phyloP scores from a whole-genome alignment of 129 eudicot genomes.

The Artemisia argyi region DNA sequence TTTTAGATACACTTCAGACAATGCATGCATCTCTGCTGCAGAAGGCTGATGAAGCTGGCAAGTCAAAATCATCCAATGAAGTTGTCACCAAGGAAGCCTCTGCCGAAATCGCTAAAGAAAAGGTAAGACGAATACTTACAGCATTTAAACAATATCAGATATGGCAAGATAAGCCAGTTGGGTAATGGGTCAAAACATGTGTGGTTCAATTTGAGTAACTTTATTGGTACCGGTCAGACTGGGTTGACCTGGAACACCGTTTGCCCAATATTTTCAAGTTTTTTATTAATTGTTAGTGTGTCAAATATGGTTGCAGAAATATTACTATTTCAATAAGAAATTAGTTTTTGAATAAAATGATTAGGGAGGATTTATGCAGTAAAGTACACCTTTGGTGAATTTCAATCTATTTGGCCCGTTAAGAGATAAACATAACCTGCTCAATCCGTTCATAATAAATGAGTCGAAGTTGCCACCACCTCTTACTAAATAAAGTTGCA shows the following conservation, averaged over 20 bases:
- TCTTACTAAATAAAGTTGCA: too few species aligned
- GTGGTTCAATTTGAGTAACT: too few species aligned
- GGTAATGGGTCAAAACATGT: not conserved
- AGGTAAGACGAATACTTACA: constrained; percentile 41
- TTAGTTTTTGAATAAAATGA: too few species aligned
- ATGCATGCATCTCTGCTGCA: constrained; percentile 60
- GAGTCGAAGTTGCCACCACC: too few species aligned
- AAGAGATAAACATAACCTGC: too few species aligned
- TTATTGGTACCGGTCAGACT: not conserved
- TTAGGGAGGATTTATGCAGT: too few species aligned
- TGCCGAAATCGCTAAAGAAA: constrained; percentile 93
- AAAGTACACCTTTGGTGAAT: too few species aligned
- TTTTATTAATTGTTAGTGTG: not conserved
- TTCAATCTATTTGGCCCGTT: too few species aligned
- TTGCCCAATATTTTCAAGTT: not conserved
- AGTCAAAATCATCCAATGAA: constrained; percentile 46
- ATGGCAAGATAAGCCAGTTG: too few species aligned
- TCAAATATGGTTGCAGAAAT: too few species aligned
- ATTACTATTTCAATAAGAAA: too few species aligned
- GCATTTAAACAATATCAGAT: not conserved
- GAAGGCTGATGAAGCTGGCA: constrained; percentile 52
- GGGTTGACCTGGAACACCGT: not conserved
- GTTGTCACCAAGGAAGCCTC: constrained; percentile 59
- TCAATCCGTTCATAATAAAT: too few species aligned
- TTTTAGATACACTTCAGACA: constrained; percentile 63